These are phyloP conservation scores for Aquilaria agallochum DNA, from an alignment of 441 rosid genomes.

Conservation along the genomic window DNA sequence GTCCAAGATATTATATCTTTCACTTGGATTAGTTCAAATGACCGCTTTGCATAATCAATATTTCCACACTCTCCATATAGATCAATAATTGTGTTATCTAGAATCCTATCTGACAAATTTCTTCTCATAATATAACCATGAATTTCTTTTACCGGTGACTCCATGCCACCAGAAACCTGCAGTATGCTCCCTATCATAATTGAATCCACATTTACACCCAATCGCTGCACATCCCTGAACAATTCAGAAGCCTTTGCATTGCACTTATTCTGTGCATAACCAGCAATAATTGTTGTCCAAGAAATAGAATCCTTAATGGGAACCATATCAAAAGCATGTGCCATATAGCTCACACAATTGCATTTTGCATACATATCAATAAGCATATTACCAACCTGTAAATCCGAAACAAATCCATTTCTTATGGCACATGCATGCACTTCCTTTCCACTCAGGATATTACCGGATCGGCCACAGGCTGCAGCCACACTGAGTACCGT, in stretches of 20 bases:
- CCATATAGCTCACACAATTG: slow-evolving; percentile 45
- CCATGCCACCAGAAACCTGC: slow-evolving; percentile 47
- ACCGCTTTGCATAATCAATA: slow-evolving; percentile 46
- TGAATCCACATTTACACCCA: slow-evolving; percentile 43
- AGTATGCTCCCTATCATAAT: slow-evolving; percentile 81
- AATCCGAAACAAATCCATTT: slow-evolving; percentile 46
- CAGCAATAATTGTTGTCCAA: slow-evolving; percentile 77
- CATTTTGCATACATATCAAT: slow-evolving; percentile 84
- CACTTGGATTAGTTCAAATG: slow-evolving; percentile 39
- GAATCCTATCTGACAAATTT: slow-evolving; percentile 51
- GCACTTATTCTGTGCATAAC: slow-evolving; percentile 62
- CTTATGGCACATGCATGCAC: slow-evolving; percentile 73
- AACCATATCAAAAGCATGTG: slow-evolving; percentile 47
- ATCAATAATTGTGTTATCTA: slow-evolving; percentile 56
- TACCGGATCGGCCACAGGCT: slow-evolving; percentile 61
- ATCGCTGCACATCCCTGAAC: slow-evolving; percentile 43
- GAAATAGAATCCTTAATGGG: slow-evolving; percentile 63
- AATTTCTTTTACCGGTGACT: slow-evolving; percentile 52
- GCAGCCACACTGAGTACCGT: slow-evolving; percentile 43
- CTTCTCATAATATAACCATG: slow-evolving; percentile 58
- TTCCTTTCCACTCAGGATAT: slow-evolving; percentile 71
- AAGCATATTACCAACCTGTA: slow-evolving; percentile 67
- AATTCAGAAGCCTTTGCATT: slow-evolving; percentile 41
- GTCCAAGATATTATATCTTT: slow-evolving; percentile 92
- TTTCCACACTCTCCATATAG: slow-evolving; percentile 62